Base-by-base conservation (phyloP, 352 stramenopile genomes). In the Poterioochromonas sp. region DNA sequence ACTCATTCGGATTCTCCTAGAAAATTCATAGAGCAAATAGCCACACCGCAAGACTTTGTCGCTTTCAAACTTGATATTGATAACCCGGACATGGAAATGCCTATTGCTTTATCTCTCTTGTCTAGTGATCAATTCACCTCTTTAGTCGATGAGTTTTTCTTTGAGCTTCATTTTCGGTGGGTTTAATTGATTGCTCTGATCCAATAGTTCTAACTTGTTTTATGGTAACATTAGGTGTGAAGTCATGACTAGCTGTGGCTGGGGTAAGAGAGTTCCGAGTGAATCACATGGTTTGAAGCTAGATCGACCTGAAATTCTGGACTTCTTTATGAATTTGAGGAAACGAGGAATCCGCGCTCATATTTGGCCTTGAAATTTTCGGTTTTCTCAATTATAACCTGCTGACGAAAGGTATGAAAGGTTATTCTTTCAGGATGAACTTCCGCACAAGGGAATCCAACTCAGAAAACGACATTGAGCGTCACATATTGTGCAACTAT, bases 111-210 rank as follows among this genome's bases (percentile, higher is more conserved):
- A 12, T 20, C 1, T 15, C 41, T 78, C 26, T 43, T 78, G 29
- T 15, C 5, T 1, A 39, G 70, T 29, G 15, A 64, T 41, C 1
- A 40, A 11, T 37, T 68, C 1, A 11, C 26, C 3, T 12, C 1
- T 32, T 39, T 78, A 15, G 34, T 78, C 15, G 71, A 78, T 53
- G 71, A 78, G 39, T 78, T 78, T 29, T 78, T 78, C 32, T 78
- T 78, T 29, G 71, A 78, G 47, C 22, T 65, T 26, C 71, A 78
- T 53, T 78, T 78, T 37, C 11, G 65, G 20, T 51, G 18, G 18
- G 5, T 51, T 51, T 51, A 51, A 51, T 5, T 18, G 5, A 51
- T 51, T 18, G 18, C 18, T 51, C 18, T 20, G 5, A 5, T 51
- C 5, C 5, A 5, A 51, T 5, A 5, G 18, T n/a, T n/a, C n/a